These are phyloP conservation scores for Chaetothyriales sp. DNA, from an alignment of 2,329 filamentous ascomycete species.

Conservation along the genomic window DNA sequence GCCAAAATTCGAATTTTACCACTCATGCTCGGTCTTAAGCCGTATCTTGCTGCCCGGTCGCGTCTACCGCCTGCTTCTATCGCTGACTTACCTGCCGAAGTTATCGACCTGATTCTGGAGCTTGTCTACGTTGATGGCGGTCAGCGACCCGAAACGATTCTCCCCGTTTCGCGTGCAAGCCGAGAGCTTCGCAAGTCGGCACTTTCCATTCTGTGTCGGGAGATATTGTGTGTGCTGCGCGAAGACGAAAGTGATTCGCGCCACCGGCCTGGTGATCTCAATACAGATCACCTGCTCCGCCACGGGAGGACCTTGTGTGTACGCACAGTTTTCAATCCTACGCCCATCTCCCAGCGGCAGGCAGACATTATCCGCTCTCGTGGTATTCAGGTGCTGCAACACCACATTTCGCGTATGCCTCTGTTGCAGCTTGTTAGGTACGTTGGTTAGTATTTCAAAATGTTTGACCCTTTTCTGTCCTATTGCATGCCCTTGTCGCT, in stretches of 20 bases:
- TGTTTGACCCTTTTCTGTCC: constrained; percentile 3
- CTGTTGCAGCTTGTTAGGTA: constrained; percentile 10
- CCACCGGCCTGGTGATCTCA: constrained; percentile 3
- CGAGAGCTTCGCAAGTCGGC: constrained; percentile 8
- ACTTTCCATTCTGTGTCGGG: constrained; percentile 8
- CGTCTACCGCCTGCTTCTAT: background rate
- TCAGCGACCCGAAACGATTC: constrained; percentile 5
- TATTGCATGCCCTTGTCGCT: constrained; percentile 3
- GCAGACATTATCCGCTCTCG: background rate
- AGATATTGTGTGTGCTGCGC: constrained; percentile 8
- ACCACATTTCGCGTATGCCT: constrained; percentile 8
- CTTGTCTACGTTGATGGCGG: constrained; percentile 7
- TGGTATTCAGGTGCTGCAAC: constrained; percentile 4
- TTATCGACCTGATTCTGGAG: constrained; percentile 9
- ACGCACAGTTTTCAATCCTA: constrained; percentile 1
- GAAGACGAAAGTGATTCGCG: constrained; percentile 5
- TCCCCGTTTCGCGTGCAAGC: constrained; percentile 8
- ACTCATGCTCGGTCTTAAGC: background rate
- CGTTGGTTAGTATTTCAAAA: background rate
- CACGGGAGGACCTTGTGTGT: constrained; percentile 8
- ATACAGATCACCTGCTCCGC: constrained; percentile 7
- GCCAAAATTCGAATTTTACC: background rate
- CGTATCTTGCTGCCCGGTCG: background rate
- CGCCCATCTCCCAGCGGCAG: background rate
- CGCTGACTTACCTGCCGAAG: constrained; percentile 8